These are phyloP conservation scores for Euphorbia schlechtendalii DNA, from an alignment of 441 rosid genomes.

Conservation along the genomic window DNA sequence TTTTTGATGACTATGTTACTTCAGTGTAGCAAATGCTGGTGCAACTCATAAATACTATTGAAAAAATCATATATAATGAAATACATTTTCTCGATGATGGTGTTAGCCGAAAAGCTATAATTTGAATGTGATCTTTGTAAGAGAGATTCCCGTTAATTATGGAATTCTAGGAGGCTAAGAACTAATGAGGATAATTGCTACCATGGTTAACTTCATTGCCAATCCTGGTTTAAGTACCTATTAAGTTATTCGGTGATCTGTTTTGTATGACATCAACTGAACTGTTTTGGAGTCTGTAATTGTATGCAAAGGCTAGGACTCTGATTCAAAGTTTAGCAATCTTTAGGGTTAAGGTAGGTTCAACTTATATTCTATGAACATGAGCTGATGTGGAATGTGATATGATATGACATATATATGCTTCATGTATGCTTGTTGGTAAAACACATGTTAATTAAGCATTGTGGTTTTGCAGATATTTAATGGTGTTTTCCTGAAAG, in stretches of 20 bases:
- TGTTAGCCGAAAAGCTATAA: not conserved
- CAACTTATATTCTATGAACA: not conserved
- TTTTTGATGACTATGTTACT: not conserved
- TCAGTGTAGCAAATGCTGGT: not conserved
- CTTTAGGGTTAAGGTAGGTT: not conserved
- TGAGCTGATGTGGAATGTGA: not conserved
- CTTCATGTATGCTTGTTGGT: not conserved
- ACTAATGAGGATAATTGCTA: not conserved
- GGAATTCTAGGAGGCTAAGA: not conserved
- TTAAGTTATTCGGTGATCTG: not conserved
- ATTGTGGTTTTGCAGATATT: conserved; percentile 36
- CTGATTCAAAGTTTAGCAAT: not conserved
- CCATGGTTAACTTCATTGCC: not conserved
- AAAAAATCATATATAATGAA: not conserved
- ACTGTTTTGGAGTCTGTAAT: not conserved
- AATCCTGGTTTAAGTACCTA: not conserved
- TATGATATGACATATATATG: not conserved
- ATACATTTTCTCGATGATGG: not conserved
- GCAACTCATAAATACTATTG: not conserved
- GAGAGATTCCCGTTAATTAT: not conserved
- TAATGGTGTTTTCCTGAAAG: conserved; percentile 79
- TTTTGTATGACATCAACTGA: not conserved
- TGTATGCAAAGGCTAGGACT: not conserved
- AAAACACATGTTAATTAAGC: not conserved
- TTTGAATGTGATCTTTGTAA: not conserved